Conservation (phyloP, 2,329 filamentous ascomycete genomes). For the Rutstroemia sp. region DNA sequence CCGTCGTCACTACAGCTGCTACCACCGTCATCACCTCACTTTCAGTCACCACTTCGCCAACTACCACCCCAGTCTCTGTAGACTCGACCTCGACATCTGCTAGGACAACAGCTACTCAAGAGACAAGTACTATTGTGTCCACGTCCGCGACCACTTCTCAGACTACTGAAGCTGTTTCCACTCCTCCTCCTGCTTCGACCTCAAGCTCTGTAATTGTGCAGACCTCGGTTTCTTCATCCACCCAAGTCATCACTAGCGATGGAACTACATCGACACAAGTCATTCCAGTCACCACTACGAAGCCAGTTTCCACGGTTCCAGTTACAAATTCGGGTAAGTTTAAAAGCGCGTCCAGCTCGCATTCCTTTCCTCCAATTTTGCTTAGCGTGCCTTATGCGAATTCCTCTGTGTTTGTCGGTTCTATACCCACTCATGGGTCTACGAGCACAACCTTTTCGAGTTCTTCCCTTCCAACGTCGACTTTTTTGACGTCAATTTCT, state of each 20-base stretch:
- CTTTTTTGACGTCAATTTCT: not conserved
- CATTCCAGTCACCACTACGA: slow-evolving; percentile 1
- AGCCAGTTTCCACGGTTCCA: slow-evolving; percentile 7
- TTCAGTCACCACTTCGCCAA: not conserved
- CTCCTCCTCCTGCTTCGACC: not conserved
- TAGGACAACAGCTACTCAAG: no score
- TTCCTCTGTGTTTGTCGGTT: not conserved
- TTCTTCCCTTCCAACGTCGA: not conserved
- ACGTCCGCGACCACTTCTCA: no score
- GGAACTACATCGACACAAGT: not conserved
- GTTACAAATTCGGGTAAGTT: slow-evolving; percentile 17
- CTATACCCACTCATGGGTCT: slow-evolving; percentile 8
- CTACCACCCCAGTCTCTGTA: no score
- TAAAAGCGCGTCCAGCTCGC: slow-evolving; percentile 10
- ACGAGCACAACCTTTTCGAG: not conserved
- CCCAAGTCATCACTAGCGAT: not conserved
- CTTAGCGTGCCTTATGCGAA: slow-evolving; percentile 1
- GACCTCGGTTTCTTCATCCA: not conserved
- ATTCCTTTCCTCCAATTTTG: slow-evolving; percentile 14
- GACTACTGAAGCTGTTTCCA: no score
- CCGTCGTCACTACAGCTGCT: slow-evolving; percentile 2
- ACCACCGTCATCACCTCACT: not conserved
- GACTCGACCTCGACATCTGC: no score
- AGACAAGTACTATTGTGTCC: no score
- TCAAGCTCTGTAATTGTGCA: not conserved